Base-by-base conservation (phyloP, 345 rosid genomes). In the Luvunga scandens region DNA sequence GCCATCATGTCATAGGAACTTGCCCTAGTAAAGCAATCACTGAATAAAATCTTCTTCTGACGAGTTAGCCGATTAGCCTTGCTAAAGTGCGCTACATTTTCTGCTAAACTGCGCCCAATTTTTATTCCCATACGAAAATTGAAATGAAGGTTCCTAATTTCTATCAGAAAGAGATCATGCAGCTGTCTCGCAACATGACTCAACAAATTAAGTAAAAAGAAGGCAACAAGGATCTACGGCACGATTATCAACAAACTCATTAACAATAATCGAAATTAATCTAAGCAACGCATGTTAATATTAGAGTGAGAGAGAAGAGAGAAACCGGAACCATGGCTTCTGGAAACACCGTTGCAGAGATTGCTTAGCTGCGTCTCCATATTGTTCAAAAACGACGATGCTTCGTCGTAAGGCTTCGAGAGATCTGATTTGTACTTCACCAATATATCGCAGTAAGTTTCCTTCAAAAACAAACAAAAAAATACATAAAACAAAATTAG, bases 391-490 rank as follows among this genome's bases (percentile, higher is more conserved):
- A 87, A 89, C 38, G 80, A 13, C 4, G 87, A 80, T 53, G 92
- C 90, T 82, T 89, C 90, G 19, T 87, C 81, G 25, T 87, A 87
- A 9, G 90, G 88, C 81, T 75, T 81, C 0, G 85, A 83, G 39
- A 89, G 85, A 77, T 89, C 89, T 56, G 77, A 77, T 57, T 84
- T 89, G 60, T 84, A 87, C 77, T 82, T 89, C 85, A 39, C 79
- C 87, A 89, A 66, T 55, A 82, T 70, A 33, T 82, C 86, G 72
- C 86, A 84, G 70, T 87, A 86, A 4, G 86, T 77, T 83, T 83
- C 87, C 90, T 88, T 66, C 75, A 81, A 30, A 55, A 24, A 63
- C 21, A 30, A n/a, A 14, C 24, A 1, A 48, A 69, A 45, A 38
- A 38, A 38, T 7, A 7, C 7, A 7, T 45, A 45, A 45, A 45